Conservation (phyloP, 495 filamentous ascomycete genomes). For the Neurospora sp. region DNA sequence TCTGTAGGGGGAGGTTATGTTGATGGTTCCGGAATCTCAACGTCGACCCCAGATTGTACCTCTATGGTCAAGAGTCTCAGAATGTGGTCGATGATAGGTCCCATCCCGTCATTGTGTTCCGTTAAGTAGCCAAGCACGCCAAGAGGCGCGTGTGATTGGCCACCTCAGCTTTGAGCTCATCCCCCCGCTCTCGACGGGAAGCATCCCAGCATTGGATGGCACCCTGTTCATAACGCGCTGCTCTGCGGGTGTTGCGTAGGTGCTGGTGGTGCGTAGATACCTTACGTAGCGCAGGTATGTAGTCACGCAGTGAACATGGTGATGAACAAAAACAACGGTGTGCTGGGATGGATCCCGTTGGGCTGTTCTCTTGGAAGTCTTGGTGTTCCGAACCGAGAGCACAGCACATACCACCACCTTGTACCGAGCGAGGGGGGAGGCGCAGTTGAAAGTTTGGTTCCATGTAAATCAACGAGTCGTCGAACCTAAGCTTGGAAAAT, state of each 20-base stretch:
- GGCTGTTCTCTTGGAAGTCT: background rate
- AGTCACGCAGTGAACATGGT: background rate
- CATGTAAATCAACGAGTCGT: background rate
- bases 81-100: background rate
- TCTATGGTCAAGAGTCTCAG: background rate
- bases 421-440: background rate
- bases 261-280: background rate
- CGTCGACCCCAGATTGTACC: background rate
- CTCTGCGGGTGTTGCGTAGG: background rate
- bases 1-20: background rate
- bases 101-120: background rate
- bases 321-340: background rate
- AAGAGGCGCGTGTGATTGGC: slow-evolving; percentile 1
- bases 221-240: background rate
- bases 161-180: background rate
- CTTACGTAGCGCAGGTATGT: background rate
- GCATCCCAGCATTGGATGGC: background rate
- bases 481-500: background rate
- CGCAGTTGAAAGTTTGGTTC: background rate
- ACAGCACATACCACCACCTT: background rate
- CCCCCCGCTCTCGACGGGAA: background rate
- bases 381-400: background rate
- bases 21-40: background rate
- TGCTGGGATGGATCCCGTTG: background rate
- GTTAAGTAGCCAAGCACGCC: background rate